Conservation (phyloP, 2,329 filamentous ascomycete genomes). For the Leptographium wingfieldii region DNA sequence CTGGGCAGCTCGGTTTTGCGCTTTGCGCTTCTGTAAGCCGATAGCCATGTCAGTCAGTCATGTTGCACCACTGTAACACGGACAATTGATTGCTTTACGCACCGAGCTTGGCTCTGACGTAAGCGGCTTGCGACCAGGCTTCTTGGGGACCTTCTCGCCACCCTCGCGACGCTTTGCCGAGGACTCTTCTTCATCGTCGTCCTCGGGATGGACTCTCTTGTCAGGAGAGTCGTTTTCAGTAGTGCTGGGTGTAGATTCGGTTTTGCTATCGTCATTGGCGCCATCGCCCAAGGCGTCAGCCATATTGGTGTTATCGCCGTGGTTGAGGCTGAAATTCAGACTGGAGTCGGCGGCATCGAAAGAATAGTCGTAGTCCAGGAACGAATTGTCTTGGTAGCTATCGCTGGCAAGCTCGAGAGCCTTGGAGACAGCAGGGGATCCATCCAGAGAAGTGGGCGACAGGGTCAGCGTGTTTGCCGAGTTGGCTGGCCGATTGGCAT, state of each 20-base stretch:
- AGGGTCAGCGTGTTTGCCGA: constrained; percentile 27
- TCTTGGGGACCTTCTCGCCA: constrained; percentile 80
- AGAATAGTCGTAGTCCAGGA: constrained; percentile 69
- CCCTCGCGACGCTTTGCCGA: constrained; percentile 63
- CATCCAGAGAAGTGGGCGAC: constrained; percentile 36
- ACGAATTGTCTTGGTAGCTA: constrained; percentile 63
- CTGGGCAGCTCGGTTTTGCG: constrained; percentile 86
- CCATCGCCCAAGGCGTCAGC: constrained; percentile 35
- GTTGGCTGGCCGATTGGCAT: constrained; percentile 47
- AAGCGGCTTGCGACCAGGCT: constrained; percentile 88
- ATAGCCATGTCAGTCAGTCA: background rate
- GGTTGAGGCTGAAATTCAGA: constrained; percentile 73
- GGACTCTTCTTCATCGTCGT: constrained; percentile 48
- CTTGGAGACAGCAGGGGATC: constrained; percentile 33
- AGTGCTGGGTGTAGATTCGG: constrained; percentile 41
- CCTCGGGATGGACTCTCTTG: constrained; percentile 62
- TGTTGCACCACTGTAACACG: background rate
- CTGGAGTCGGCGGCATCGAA: constrained; percentile 55
- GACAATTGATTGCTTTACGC: constrained; percentile 30
- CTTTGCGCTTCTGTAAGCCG: constrained; percentile 68
- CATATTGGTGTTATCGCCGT: constrained; percentile 47
- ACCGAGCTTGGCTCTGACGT: constrained; percentile 94
- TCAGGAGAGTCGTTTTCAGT: constrained; percentile 48
- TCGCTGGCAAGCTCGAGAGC: constrained; percentile 27
- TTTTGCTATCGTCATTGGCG: constrained; percentile 15